These are phyloP conservation scores for Paragyromitra xinjiangensis DNA, from an alignment of 495 filamentous ascomycete genomes.

Conservation along the genomic window DNA sequence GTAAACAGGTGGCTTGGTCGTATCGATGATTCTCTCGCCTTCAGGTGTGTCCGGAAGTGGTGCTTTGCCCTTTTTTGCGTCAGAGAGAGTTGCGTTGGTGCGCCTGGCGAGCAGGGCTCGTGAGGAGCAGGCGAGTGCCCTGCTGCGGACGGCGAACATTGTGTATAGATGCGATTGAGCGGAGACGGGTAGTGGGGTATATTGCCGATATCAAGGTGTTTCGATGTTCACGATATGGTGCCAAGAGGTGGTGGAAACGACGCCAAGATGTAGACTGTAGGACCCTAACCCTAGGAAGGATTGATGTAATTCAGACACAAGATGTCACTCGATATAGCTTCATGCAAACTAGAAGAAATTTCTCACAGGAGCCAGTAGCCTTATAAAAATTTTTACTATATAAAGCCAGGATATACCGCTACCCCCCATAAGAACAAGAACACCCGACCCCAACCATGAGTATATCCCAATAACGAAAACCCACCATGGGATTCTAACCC, in stretches of 20 bases:
- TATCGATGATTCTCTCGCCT: conserved; percentile 8
- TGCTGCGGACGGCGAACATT: conserved; percentile 50
- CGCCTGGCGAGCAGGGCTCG: conserved; percentile 34
- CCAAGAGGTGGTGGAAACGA: conserved; percentile 34
- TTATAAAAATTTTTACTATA: too few species aligned
- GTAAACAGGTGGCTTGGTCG: background rate
- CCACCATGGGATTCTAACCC: background rate
- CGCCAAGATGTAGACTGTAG: conserved; percentile 15
- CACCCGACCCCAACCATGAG: background rate
- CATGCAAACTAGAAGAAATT: background rate
- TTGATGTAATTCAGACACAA: background rate
- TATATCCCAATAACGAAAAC: too few species aligned
- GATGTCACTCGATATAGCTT: conserved; percentile 10
- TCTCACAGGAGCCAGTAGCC: too few species aligned
- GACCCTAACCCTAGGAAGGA: conserved; percentile 27
- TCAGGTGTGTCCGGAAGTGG: conserved; percentile 6
- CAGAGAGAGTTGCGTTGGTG: conserved; percentile 32
- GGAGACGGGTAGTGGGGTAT: conserved; percentile 36
- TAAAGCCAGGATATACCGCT: too few species aligned
- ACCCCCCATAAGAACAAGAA: background rate
- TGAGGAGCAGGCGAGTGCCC: conserved; percentile 22
- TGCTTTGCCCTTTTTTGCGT: conserved; percentile 20
- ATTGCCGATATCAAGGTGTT: conserved; percentile 22
- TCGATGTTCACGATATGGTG: conserved; percentile 31
- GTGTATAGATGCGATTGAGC: conserved; percentile 34